Percentiles rank a stretch among this genome's conserved stretches.
Conservation (phyloP, 371 early-diverging fungal genomes). For the Rhizopus delemar region DNA sequence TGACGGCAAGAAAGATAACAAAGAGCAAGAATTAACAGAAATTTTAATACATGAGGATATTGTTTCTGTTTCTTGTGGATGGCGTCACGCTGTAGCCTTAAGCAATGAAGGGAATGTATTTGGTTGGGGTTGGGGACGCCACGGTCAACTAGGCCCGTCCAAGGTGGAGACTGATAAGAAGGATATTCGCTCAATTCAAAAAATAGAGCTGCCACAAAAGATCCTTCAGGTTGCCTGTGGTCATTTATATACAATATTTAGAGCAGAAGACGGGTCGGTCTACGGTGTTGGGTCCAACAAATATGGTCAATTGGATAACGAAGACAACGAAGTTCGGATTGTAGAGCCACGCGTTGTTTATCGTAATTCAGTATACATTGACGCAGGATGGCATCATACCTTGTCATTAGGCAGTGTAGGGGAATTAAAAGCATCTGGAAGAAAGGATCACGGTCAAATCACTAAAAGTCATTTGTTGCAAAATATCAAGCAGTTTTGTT, state of each 20-base stretch:
- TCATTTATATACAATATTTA: constrained; percentile 51
- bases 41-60: constrained; percentile 20
- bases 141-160: constrained; percentile 58
- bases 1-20: constrained; percentile 10
- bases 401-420: constrained; percentile 33
- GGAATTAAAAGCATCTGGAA: constrained; percentile 59
- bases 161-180: constrained; percentile 25
- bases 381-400: constrained; percentile 77
- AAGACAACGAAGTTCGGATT: not conserved
- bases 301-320: constrained; percentile 50
- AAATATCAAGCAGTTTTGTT: constrained; percentile 45
- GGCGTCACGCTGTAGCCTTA: constrained; percentile 60
- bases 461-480: constrained; percentile 22
- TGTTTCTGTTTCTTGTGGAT: constrained; percentile 59
- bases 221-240: constrained; percentile 54
- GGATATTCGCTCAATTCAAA: constrained; percentile 20
- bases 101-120: constrained; percentile 39
- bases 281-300: constrained; percentile 65
- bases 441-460: constrained; percentile 74
- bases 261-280: constrained; percentile 47
- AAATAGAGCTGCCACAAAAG: constrained; percentile 20
- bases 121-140: constrained; percentile 67
- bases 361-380: constrained; percentile 28
- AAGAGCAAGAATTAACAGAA: constrained; percentile 5
- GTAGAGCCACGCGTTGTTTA: constrained; percentile 5